A percentile compares a stretch with the other conserved stretches of the same genome.
These are phyloP conservation scores for Dichotomocladium elegans DNA, from an alignment of 371 early-diverging fungal species.

Conservation along the genomic window DNA sequence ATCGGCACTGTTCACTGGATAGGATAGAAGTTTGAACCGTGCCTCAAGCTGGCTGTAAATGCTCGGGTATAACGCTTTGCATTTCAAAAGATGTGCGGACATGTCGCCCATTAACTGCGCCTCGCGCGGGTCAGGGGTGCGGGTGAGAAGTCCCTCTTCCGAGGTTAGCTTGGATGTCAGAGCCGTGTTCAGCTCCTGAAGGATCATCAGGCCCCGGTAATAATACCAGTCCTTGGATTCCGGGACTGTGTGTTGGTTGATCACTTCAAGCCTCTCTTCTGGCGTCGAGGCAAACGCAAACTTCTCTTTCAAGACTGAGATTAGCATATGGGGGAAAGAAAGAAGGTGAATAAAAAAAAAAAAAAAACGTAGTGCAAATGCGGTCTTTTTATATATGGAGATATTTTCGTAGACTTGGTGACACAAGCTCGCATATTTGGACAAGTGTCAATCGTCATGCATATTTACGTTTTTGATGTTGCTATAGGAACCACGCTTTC, in stretches of 20 bases:
- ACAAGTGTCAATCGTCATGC: no score
- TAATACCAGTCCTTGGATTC: constrained; percentile 33
- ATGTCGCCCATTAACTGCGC: constrained; percentile 15
- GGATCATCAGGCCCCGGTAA: constrained; percentile 30
- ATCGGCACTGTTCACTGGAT: constrained; percentile 16
- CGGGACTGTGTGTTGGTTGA: constrained; percentile 12
- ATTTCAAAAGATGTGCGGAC: neutral
- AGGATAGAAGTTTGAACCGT: constrained; percentile 33
- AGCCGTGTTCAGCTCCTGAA: constrained; percentile 29
- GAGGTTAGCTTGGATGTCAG: no score
- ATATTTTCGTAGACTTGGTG: no score
- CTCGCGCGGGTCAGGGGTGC: constrained; percentile 20
- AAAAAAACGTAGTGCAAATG: neutral
- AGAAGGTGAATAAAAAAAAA: neutral
- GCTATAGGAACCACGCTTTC: no score
- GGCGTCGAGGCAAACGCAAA: constrained; percentile 15
- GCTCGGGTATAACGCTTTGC: neutral
- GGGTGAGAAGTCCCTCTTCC: no score
- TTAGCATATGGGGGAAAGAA: neutral
- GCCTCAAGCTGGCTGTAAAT: constrained; percentile 13
- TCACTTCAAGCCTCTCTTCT: constrained; percentile 9
- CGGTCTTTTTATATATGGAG: neutral
- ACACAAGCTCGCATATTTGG: no score
- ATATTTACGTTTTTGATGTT: no score
- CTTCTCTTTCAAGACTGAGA: constrained; percentile 12